Evolutionary conservation across 176 grass and related monocot species (phyloP).

Genomic region (Neostapfia colusana): DNA sequence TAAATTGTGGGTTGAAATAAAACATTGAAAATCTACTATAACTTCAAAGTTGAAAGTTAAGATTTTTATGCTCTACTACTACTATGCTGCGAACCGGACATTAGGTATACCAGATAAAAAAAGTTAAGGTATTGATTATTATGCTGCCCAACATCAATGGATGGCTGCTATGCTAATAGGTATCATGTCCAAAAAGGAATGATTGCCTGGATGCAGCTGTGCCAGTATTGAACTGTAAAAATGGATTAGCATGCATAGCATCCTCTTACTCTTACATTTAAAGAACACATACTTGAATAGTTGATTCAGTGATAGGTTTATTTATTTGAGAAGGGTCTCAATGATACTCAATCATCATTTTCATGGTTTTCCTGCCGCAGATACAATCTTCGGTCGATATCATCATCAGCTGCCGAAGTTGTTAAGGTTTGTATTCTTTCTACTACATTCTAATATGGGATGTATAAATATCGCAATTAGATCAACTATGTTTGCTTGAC

Average conservation of each 20-base stretch:
- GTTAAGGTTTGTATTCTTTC: slow-evolving; percentile 73
- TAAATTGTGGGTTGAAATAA: slow-evolving; percentile 15
- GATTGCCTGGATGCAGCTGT: not conserved
- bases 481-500: slow-evolving; percentile 18
- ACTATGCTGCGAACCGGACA: not conserved
- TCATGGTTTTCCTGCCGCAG: slow-evolving; percentile 42
- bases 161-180: not conserved
- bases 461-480: slow-evolving; percentile 27
- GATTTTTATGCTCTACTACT: not conserved
- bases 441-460: not conserved
- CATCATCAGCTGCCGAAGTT: slow-evolving; percentile 85
- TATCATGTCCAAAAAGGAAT: not conserved
- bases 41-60: not conserved
- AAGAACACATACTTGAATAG: not conserved
- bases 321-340: not conserved
- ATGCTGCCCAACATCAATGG: not conserved
- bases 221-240: not conserved
- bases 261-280: slow-evolving; percentile 22
- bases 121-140: not conserved
- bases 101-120: not conserved
- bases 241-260: slow-evolving; percentile 12
- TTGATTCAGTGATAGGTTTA: not conserved
- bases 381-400: slow-evolving; percentile 95
- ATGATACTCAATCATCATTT: slow-evolving; percentile 1
- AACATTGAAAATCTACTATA: not conserved